These are phyloP conservation scores for Lenwebbia sp. DNA, from an alignment of 345 rosid genomes.

Conservation along the genomic window DNA sequence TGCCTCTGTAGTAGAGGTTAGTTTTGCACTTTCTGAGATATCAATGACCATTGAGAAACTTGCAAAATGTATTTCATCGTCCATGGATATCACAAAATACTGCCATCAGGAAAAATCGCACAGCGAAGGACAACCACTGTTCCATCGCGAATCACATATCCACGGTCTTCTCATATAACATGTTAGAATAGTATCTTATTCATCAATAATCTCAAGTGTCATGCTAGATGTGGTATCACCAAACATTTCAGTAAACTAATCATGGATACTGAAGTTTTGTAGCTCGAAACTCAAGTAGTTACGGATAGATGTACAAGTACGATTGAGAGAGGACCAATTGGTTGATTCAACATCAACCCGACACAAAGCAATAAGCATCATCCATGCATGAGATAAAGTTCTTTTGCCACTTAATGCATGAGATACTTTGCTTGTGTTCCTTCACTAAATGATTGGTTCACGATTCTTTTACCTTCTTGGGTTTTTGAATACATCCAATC, in stretches of 20 bases:
- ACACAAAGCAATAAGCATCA: no score
- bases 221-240: no score
- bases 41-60: background rate
- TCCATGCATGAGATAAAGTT: background rate
- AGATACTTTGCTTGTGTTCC: background rate
- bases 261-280: no score
- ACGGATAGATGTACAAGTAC: background rate
- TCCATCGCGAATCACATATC: conserved; percentile 63
- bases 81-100: background rate
- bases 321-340: background rate
- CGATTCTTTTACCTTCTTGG: no score
- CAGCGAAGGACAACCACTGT: conserved; percentile 47
- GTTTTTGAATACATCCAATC: no score
- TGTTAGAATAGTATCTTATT: no score
- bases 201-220: no score
- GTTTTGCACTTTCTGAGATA: background rate
- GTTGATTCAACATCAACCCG: no score
- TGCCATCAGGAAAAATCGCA: background rate
- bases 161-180: conserved; percentile 26
- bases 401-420: background rate
- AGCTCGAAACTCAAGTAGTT: no score
- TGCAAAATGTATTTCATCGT: rapidly evolving
- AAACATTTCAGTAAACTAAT: no score
- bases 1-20: background rate
- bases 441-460: no score